A percentile compares a stretch with the other conserved stretches of the same genome.
Conservation (phyloP, 257 asterid species). For the Paraleonurus japonicus region DNA sequence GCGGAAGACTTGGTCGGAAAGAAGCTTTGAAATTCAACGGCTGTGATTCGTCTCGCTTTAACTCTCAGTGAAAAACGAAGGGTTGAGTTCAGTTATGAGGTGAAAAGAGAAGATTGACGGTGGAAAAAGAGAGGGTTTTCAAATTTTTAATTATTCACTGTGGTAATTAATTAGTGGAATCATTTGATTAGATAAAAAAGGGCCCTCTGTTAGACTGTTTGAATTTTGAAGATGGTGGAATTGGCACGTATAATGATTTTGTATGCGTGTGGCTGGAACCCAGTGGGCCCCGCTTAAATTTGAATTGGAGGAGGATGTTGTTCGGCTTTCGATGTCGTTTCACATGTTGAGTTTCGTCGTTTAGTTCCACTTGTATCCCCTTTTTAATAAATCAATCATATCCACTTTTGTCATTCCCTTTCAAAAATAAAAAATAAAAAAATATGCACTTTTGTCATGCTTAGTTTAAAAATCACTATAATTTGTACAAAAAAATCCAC, state of each 20-base stretch:
- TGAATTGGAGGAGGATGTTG: neutral
- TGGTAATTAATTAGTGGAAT: constrained; percentile 21
- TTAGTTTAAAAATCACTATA: too few relatives aligned
- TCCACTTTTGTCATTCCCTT: neutral
- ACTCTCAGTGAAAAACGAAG: neutral
- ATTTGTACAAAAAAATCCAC: neutral
- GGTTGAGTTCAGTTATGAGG: neutral
- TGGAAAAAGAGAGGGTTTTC: neutral
- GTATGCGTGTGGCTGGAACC: constrained; percentile 23
- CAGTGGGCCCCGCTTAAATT: constrained; percentile 27
- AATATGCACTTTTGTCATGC: too few relatives aligned
- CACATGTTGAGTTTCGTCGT: neutral
- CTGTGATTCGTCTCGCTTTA: constrained; percentile 26
- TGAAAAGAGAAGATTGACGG: neutral
- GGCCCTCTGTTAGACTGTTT: constrained; percentile 22
- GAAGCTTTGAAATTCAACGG: constrained; percentile 37
- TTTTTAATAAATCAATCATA: neutral
- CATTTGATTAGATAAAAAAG: constrained; percentile 9
- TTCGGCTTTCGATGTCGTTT: neutral
- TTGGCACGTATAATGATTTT: constrained; percentile 21
- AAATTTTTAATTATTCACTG: constrained; percentile 11
- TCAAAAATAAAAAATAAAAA: too few relatives aligned
- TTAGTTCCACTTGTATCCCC: neutral
- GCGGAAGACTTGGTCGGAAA: constrained; percentile 31
- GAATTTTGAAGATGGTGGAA: constrained; percentile 35